Evolutionary conservation across 2,329 filamentous ascomycete species (phyloP).

Genomic region (Emergomyces pasteurianus): DNA sequence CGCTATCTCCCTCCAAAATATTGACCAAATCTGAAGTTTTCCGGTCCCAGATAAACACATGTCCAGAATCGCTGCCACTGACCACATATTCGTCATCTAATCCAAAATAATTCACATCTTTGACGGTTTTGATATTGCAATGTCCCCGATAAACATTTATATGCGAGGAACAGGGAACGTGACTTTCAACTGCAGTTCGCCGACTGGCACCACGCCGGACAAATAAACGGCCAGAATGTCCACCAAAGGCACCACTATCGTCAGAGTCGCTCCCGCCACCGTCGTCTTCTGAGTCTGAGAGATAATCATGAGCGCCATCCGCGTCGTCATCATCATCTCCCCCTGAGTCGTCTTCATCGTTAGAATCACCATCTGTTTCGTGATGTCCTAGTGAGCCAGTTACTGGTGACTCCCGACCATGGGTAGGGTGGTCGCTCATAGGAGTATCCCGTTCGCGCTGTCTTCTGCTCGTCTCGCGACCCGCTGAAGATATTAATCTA

Average conservation of each 20-base stretch:
- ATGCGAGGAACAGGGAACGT: constrained; percentile 45
- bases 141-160: constrained; percentile 50
- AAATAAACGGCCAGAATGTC: constrained; percentile 22
- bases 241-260: constrained; percentile 19
- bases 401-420: neutral
- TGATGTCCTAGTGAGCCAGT: neutral
- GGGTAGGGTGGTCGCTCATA: neutral
- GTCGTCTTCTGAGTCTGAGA: constrained; percentile 21
- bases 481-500: constrained; percentile 15
- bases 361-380: neutral
- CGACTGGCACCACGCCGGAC: constrained; percentile 36
- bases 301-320: constrained; percentile 16
- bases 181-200: constrained; percentile 41
- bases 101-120: constrained; percentile 58
- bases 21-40: constrained; percentile 50
- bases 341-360: constrained; percentile 16
- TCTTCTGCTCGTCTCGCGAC: neutral
- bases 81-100: constrained; percentile 57
- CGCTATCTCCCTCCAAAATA: constrained; percentile 53
- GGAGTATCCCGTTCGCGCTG: neutral
- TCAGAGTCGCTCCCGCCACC: constrained; percentile 23
- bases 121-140: constrained; percentile 56
- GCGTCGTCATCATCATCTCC: constrained; percentile 21
- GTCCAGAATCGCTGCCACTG: constrained; percentile 53
- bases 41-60: constrained; percentile 58